Base-by-base conservation (phyloP, 2,329 filamentous ascomycete species). In the Hortaea sp. region DNA sequence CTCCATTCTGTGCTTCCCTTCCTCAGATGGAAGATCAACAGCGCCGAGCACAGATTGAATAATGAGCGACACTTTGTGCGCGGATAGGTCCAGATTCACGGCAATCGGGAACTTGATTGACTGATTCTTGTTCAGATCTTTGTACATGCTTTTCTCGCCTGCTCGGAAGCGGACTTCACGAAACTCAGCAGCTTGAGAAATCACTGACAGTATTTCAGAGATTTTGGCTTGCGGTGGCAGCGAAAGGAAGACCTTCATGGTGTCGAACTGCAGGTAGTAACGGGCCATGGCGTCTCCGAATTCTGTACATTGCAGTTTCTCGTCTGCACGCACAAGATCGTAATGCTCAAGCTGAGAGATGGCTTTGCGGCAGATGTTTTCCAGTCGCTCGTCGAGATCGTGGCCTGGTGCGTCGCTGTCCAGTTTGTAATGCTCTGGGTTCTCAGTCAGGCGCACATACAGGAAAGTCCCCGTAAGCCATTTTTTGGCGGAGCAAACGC, bases 401-500 rank as follows among this genome's bases (percentile, higher is more conserved):
- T 66, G 58, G 12, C 67, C 68, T 29, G 68, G 67, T 6, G 67
- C 63, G 5, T 74, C 70, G 27, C 76, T 75, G 41, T 78, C 73
- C 3, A 87, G 70, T 27, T 77, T 76, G 64, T 94, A 94, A 57
- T 87, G 74, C 1, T 64, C 66, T 0, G 86, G 84, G 50, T 89
- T 88, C 42, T 79, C 72, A 49, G 77, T 75, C 43, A 94, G 71
- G 10, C 88, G 76, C 34, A 92, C 81, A 50, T 82, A 84, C 6
- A 94, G 69, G 56, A 94, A 94, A 0, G 87, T 92, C 1, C 85
- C 79, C 5, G 69, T 69, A 13, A 94, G 76, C 87, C 87, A 94
- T 50, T 69, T 73, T 50, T 81, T 81, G 7, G 87, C 87, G 0
- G 81, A 78, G 1, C 72, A 61, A 0, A 82, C 61, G 53, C 82